A percentile compares a stretch with the other conserved stretches of the same genome.
Conservation (phyloP, 129 eudicot genomes). For the Heracleum sosnowskyi region DNA sequence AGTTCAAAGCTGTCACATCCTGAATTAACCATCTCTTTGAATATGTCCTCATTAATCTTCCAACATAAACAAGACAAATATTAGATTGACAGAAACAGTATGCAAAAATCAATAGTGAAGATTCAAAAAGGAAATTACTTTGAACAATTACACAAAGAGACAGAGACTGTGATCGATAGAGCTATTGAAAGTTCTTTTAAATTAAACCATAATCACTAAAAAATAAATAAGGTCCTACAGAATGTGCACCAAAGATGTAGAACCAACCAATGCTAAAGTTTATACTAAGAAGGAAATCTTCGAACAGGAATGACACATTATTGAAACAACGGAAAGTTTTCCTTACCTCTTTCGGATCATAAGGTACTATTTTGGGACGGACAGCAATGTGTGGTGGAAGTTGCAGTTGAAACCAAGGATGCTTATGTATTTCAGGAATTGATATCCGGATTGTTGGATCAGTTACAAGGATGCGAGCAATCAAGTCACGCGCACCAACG, state of each 20-base stretch:
- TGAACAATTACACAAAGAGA: not conserved
- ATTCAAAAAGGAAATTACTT: not conserved
- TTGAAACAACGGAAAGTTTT: not conserved
- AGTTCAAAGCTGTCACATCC: slow-evolving; percentile 49
- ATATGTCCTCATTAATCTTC: slow-evolving; percentile 40
- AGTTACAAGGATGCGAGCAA: slow-evolving; percentile 48
- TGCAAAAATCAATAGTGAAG: not conserved
- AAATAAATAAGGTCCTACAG: not conserved
- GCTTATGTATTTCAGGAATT: slow-evolving; percentile 59
- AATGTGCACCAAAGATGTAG: not conserved
- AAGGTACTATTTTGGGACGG: slow-evolving; percentile 20
- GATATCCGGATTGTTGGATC: slow-evolving; percentile 55
- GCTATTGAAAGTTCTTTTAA: not conserved
- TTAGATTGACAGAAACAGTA: slow-evolving; percentile 13
- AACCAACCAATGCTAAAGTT: not conserved
- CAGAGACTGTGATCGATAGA: not conserved
- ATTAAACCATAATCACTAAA: not conserved
- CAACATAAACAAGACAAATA: slow-evolving; percentile 11
- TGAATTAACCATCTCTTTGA: slow-evolving; percentile 34
- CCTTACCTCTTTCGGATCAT: slow-evolving; percentile 35
- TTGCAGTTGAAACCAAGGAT: slow-evolving; percentile 53
- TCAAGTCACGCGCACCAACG: slow-evolving; percentile 53
- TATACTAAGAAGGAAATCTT: not conserved
- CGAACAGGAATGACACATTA: not conserved
- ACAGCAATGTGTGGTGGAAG: slow-evolving; percentile 43